Evolutionary conservation across 192 early-diverging fungal species (phyloP).

Genomic region (Coemansia sp.): DNA sequence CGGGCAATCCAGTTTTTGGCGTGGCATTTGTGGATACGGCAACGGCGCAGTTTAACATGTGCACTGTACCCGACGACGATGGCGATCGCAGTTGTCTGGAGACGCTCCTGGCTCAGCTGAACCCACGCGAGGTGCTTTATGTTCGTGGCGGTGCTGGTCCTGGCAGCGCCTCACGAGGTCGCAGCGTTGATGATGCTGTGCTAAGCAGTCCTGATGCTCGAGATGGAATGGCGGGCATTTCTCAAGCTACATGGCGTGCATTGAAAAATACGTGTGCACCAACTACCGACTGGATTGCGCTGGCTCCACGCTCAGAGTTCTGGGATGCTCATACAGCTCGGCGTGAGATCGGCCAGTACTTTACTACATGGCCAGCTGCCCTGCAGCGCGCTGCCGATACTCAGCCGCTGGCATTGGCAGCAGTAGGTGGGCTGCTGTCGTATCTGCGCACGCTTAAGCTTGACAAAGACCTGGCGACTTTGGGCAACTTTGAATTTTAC

Average conservation of each 20-base stretch:
- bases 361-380: slow-evolving; percentile 52
- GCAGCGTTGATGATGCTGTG: slow-evolving; percentile 3
- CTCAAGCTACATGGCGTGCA: slow-evolving; percentile 47
- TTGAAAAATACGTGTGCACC: slow-evolving; percentile 50
- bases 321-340: slow-evolving; percentile 48
- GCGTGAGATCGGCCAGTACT: slow-evolving; percentile 43
- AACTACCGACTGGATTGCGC: slow-evolving; percentile 45
- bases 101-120: slow-evolving; percentile 88
- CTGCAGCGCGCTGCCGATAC: slow-evolving; percentile 40
- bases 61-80: slow-evolving; percentile 76
- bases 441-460: slow-evolving; percentile 89
- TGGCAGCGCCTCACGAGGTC: slow-evolving; percentile 14
- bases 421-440: slow-evolving; percentile 76
- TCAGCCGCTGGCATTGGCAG: slow-evolving; percentile 47
- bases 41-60: slow-evolving; percentile 86
- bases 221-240: slow-evolving; percentile 55
- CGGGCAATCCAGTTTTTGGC: slow-evolving; percentile 58
- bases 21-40: slow-evolving; percentile 94
- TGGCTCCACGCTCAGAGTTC: slow-evolving; percentile 52
- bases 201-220: slow-evolving; percentile 40
- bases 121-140: slow-evolving; percentile 85
- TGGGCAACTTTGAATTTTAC: slow-evolving; percentile 79
- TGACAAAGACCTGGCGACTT: slow-evolving; percentile 80
- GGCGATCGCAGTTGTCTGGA: slow-evolving; percentile 84
- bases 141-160: slow-evolving; percentile 50